A percentile compares a stretch with the other conserved stretches of the same genome.
These are phyloP conservation scores for Suaeda aralocaspica DNA, from an alignment of 148 eudicot species.

Conservation along the genomic window DNA sequence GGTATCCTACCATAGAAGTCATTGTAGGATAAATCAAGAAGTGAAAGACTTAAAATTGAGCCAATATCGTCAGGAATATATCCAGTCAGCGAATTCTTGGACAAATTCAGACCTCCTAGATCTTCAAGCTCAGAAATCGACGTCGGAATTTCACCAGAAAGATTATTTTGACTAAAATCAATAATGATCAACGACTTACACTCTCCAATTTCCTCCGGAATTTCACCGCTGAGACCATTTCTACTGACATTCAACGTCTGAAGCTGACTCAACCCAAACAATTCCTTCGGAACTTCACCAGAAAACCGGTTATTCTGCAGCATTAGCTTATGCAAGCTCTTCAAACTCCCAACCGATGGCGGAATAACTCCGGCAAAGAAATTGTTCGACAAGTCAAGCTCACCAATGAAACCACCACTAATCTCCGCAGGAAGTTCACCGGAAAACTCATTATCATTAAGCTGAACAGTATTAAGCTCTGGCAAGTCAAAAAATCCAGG, in stretches of 20 bases:
- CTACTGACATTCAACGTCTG: conserved; percentile 25
- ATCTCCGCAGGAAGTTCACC: conserved; percentile 44
- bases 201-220: conserved; percentile 31
- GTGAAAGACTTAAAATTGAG: conserved; percentile 23
- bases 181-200: conserved; percentile 31
- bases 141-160: conserved; percentile 41
- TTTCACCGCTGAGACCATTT: conserved; percentile 41
- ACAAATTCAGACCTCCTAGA: conserved; percentile 35
- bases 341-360: conserved; percentile 24
- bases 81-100: conserved; percentile 40
- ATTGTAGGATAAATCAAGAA: conserved; percentile 47
- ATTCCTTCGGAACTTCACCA: conserved; percentile 42
- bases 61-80: conserved; percentile 39
- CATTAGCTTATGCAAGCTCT: conserved; percentile 21
- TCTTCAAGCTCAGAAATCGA: conserved; percentile 21
- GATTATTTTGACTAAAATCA: conserved; percentile 46
- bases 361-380: conserved; percentile 43
- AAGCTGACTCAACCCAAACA: conserved; percentile 28
- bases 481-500: conserved; percentile 42
- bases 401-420: conserved; percentile 20
- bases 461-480: conserved; percentile 23
- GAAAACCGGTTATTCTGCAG: conserved; percentile 37
- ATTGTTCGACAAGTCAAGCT: conserved; percentile 36
- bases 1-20: conserved; percentile 46
- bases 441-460: conserved; percentile 37